A percentile compares a stretch with the other conserved stretches of the same genome.
Evolutionary conservation across 352 stramenopile species (phyloP).

Genomic region (Globisporangium echinulatum): DNA sequence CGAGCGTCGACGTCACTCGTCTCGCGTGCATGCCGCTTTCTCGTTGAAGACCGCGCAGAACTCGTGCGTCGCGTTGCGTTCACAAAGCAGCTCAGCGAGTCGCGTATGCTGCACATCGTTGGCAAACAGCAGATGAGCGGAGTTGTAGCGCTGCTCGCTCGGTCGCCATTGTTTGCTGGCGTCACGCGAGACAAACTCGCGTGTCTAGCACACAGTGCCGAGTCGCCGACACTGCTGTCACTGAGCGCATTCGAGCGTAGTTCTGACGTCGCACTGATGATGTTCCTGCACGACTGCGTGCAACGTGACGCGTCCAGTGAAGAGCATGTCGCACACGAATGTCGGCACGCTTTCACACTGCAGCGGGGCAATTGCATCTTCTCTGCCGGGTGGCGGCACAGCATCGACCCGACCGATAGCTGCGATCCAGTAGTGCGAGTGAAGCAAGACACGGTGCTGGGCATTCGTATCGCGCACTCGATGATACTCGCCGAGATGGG

Average conservation of each 20-base stretch:
- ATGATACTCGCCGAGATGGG: constrained; percentile 5
- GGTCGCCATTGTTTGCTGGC: constrained; percentile 1
- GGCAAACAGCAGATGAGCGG: constrained; percentile 4
- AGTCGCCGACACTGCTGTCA: neutral
- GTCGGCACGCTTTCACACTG: too few species aligned
- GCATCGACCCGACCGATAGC: too few species aligned
- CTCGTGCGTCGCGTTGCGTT: constrained; percentile 24
- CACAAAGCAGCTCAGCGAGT: constrained; percentile 15
- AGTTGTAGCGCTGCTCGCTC: constrained; percentile 8
- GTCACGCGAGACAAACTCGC: constrained; percentile 10
- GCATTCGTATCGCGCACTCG: neutral
- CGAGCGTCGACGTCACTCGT: constrained; percentile 13
- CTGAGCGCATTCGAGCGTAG: neutral
- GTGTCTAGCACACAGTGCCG: constrained; percentile 1
- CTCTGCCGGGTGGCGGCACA: too few species aligned
- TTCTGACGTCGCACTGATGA: neutral
- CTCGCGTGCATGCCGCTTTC: constrained; percentile 15
- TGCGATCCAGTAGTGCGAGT: neutral
- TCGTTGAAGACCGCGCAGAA: constrained; percentile 29
- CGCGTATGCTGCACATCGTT: constrained; percentile 12
- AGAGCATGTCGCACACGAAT: too few species aligned
- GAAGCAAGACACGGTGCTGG: neutral
- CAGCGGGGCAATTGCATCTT: too few species aligned
- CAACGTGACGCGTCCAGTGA: too few species aligned
- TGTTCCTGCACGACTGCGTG: constrained; percentile 3